phyloP scores from a whole-genome alignment of 2,329 filamentous ascomycete species.

The Chaetomium sp. region DNA sequence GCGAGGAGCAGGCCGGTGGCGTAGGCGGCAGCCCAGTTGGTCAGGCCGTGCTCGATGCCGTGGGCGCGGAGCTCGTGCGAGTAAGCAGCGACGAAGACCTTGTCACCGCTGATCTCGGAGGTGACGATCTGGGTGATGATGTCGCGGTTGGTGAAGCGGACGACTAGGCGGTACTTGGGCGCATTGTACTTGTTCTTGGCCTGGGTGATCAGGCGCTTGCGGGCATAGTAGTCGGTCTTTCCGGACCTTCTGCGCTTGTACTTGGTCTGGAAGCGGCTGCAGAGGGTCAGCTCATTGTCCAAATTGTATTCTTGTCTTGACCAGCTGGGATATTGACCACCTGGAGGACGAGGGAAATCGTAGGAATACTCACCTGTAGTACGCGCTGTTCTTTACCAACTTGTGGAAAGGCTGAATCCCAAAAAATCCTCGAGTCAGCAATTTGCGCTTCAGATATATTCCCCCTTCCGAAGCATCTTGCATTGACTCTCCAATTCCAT shows the following conservation, averaged over 20 bases:
- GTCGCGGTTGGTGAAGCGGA: constrained; percentile 99
- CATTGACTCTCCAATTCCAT: constrained; percentile 62
- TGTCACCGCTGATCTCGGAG: constrained; percentile 96
- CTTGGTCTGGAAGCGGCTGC: constrained; percentile 98
- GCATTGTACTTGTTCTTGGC: constrained; percentile 99
- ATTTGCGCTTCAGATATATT: constrained; percentile 91
- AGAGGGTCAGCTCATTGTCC: constrained; percentile 9
- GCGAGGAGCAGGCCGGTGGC: constrained; percentile 93
- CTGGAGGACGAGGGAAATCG: background rate
- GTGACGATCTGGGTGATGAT: constrained; percentile 97
- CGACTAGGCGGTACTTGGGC: constrained; percentile 98
- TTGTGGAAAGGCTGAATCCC: constrained; percentile 76
- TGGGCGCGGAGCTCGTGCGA: constrained; percentile 96
- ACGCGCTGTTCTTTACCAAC: constrained; percentile 93
- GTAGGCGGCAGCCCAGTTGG: constrained; percentile 99
- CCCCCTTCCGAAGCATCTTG: constrained; percentile 95
- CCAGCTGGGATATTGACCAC: too few species aligned
- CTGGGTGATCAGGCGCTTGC: constrained; percentile 99
- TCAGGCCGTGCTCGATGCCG: constrained; percentile 95
- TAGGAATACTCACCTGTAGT: constrained; percentile 75
- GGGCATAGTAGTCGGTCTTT: constrained; percentile 99
- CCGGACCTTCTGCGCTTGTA: constrained; percentile 94
- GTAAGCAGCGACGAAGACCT: constrained; percentile 90
- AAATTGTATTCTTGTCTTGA: background rate
- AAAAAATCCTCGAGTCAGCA: constrained; percentile 82